Base-by-base conservation (phyloP, 305 asterid species). In the Striga hermonthica region DNA sequence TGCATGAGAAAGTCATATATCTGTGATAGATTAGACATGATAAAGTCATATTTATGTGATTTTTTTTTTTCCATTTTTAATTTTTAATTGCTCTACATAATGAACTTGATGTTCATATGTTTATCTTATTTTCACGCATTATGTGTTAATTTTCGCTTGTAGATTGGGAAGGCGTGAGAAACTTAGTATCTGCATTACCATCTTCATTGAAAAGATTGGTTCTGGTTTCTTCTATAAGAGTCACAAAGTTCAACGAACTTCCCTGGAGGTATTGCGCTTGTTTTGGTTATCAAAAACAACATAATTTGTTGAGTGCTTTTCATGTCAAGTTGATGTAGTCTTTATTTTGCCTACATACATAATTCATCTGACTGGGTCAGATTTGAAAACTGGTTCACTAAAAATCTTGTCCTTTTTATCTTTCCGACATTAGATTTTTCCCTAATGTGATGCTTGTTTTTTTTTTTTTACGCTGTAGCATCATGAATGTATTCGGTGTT, bases 81-180 rank as follows among this genome's bases (percentile, higher is more conserved):
- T n/a, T n/a, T n/a, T n/a, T n/a, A n/a, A n/a, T n/a, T n/a, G n/a
- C n/a, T n/a, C n/a, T n/a, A n/a, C n/a, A n/a, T n/a, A n/a, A n/a
- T n/a, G n/a, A 47, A 54, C 57, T 66, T 22, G 34, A 35, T 60
- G 38, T 41, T 41, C 52, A 13, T 41, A 2, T 54, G 49, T 44
- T n/a, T 63, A 64, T 49, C 47, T 45, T 65, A n/a, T 62, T 10
- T 62, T 10, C 6, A 41, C 1, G 14, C 55, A 2, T 16, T n/a
- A 16, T 49, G 55, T 12, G 4, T 44, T 49, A 13, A n/a, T 62
- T 72, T 60, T 44, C 36, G 31, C 76, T 68, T 63, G 72, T 68
- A 89, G 98, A 92, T 80, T 92, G 98, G 98, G 98, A 87, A 72
- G 98, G 98, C 6, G 90, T 90, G 79, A 83, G 86, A 79, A 92